phyloP scores from a whole-genome alignment of 2,329 filamentous ascomycete species.

The Pseudophaeomoniella oleicola region DNA sequence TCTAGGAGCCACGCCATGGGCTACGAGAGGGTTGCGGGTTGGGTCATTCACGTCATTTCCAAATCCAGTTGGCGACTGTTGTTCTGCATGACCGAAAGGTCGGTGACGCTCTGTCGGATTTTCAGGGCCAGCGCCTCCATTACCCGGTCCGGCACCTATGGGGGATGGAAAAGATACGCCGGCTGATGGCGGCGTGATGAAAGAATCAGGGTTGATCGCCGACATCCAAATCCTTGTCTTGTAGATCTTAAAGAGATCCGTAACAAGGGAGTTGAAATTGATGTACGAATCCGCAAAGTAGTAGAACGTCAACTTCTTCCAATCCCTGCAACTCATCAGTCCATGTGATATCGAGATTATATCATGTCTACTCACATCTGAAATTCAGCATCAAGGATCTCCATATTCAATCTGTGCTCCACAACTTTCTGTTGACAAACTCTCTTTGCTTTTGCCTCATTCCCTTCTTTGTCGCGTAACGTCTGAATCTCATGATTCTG shows the following conservation, averaged over 20 bases:
- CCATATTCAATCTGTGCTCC: conserved; percentile 91
- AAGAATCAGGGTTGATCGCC: conserved; percentile 93
- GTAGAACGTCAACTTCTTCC: conserved; percentile 97
- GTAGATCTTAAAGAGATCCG: conserved; percentile 97
- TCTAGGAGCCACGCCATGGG: conserved; percentile 1
- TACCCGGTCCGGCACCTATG: neutral
- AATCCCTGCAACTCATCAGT: conserved; percentile 52
- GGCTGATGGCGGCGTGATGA: conserved; percentile 53
- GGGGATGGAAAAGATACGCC: conserved; percentile 48
- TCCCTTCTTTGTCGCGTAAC: conserved; percentile 88
- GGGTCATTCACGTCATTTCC: conserved; percentile 52
- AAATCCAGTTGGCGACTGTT: conserved; percentile 35
- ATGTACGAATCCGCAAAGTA: conserved; percentile 98
- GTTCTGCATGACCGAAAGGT: neutral
- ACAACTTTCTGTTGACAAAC: conserved; percentile 94
- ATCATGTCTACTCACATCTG: conserved; percentile 60
- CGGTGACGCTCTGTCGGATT: neutral
- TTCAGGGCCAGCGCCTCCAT: neutral
- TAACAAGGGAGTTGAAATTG: conserved; percentile 92
- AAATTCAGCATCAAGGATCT: conserved; percentile 95
- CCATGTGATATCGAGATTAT: neutral
- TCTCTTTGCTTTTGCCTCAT: conserved; percentile 93
- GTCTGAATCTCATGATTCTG: conserved; percentile 81
- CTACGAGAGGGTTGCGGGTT: conserved; percentile 11
- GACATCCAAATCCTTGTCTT: conserved; percentile 99